Conservation (phyloP, 352 stramenopile genomes). For the Halophytophthora batemanensis region DNA sequence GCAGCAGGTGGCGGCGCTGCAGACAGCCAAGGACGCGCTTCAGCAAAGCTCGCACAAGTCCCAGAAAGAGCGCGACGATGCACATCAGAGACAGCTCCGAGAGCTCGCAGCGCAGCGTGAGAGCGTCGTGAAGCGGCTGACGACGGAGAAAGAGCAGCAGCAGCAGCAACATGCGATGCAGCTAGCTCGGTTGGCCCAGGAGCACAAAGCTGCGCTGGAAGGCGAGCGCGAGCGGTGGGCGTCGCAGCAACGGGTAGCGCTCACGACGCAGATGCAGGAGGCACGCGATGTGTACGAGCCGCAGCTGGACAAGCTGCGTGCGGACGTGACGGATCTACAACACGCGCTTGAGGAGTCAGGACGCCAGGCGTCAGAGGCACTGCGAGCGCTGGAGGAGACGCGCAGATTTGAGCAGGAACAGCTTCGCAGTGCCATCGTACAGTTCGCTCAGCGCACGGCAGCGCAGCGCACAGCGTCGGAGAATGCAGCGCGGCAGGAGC, state of each 20-base stretch:
- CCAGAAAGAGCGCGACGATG: slow-evolving; percentile 44
- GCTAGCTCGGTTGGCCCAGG: slow-evolving; percentile 15
- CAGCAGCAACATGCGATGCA: slow-evolving; percentile 16
- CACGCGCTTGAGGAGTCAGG: slow-evolving; percentile 6
- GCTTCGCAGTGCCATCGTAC: slow-evolving; percentile 21
- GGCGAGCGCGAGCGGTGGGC: slow-evolving; percentile 20
- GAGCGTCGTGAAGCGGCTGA: slow-evolving; percentile 9
- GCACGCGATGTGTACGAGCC: slow-evolving; percentile 26
- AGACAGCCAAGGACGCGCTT: slow-evolving; percentile 28
- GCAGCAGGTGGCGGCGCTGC: slow-evolving; percentile 24
- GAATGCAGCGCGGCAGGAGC: slow-evolving; percentile 9
- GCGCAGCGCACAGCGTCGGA: slow-evolving; percentile 7
- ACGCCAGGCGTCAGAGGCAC: slow-evolving; percentile 14
- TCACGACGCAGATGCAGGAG: slow-evolving; percentile 15
- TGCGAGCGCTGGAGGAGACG: slow-evolving; percentile 19
- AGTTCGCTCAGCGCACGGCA: slow-evolving; percentile 7
- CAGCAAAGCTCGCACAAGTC: slow-evolving; percentile 25
- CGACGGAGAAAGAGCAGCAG: slow-evolving; percentile 21
- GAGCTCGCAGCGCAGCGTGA: slow-evolving; percentile 30
- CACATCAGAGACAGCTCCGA: slow-evolving; percentile 34
- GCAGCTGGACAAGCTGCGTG: slow-evolving; percentile 18
- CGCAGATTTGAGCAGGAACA: slow-evolving; percentile 25
- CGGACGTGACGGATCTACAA: slow-evolving; percentile 16
- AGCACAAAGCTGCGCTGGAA: slow-evolving; percentile 15
- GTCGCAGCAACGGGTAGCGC: slow-evolving; percentile 11